Evolutionary conservation across 179 eudicot genomes (phyloP).

Genomic region (Camellia oleifera): DNA sequence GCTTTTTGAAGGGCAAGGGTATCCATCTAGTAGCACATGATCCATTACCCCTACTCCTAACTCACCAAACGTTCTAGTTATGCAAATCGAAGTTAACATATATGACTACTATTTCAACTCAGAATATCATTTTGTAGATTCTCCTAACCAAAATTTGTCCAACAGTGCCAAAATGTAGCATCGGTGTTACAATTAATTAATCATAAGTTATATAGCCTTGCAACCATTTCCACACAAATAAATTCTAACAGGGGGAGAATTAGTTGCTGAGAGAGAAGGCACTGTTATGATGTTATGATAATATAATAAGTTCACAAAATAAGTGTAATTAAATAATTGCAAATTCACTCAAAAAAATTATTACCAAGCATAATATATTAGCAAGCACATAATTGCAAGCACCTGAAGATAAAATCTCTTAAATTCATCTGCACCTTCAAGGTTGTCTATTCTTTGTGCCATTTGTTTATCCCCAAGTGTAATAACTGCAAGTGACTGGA

Average conservation of each 20-base stretch:
- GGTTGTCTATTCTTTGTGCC: constrained; percentile 96
- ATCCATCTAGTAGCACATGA: too few species aligned
- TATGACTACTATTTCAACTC: too few species aligned
- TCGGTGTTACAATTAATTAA: not conserved
- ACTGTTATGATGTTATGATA: not conserved
- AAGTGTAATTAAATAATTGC: too few species aligned
- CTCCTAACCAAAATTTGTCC: not conserved
- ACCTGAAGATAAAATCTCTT: constrained; percentile 99
- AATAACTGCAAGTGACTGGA: constrained; percentile 89
- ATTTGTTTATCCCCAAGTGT: constrained; percentile 95
- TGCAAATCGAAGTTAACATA: too few species aligned
- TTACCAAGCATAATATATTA: too few species aligned
- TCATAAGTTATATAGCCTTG: not conserved
- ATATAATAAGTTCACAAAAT: too few species aligned
- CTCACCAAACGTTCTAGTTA: too few species aligned
- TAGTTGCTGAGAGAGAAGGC: not conserved
- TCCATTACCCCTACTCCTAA: too few species aligned
- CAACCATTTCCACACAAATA: not conserved
- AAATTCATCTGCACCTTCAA: constrained; percentile 81
- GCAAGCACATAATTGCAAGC: not conserved
- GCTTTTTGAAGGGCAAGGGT: too few species aligned
- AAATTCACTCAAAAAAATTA: too few species aligned
- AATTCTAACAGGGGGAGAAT: not conserved
- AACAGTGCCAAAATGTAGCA: not conserved
- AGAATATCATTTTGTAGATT: too few species aligned